Conservation (phyloP, 805 yeast species). For the Candida ulmi region DNA sequence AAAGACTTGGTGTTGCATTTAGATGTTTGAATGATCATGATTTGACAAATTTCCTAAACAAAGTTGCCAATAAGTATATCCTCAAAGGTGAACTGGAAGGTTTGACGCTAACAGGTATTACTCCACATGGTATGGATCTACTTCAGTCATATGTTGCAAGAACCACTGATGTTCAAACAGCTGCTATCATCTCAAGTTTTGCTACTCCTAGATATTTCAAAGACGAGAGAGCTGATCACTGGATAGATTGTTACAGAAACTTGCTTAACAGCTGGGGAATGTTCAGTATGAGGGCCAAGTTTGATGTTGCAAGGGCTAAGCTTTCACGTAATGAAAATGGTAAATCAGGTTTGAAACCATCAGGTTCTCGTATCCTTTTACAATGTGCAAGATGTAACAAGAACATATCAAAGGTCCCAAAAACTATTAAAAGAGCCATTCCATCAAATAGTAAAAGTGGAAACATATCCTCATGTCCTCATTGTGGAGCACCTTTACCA, state of each 20-base stretch:
- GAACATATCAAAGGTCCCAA: conserved; percentile 43
- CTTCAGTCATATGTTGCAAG: conserved; percentile 84
- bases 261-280: conserved; percentile 76
- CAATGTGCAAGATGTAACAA: conserved; percentile 83
- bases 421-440: conserved; percentile 8
- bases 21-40: conserved; percentile 80
- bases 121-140: conserved; percentile 75
- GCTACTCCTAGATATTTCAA: conserved; percentile 80
- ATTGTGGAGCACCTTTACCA: conserved; percentile 84
- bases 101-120: conserved; percentile 83
- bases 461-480: conserved; percentile 49
- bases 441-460: conserved; percentile 7
- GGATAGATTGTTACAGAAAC: conserved; percentile 68
- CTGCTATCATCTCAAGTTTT: conserved; percentile 71
- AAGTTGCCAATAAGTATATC: conserved; percentile 68
- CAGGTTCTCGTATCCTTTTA: conserved; percentile 70
- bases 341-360: conserved; percentile 37
- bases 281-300: conserved; percentile 73
- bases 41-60: conserved; percentile 61
- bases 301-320: conserved; percentile 73
- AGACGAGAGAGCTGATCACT: conserved; percentile 66
- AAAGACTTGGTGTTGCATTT: conserved; percentile 85
- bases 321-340: conserved; percentile 52
- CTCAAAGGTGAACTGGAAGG: conserved; percentile 87
- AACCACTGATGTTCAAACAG: conserved; percentile 89